These are phyloP conservation scores for Vararia minispora DNA, from an alignment of 768 basidiomycete species.

Conservation along the genomic window DNA sequence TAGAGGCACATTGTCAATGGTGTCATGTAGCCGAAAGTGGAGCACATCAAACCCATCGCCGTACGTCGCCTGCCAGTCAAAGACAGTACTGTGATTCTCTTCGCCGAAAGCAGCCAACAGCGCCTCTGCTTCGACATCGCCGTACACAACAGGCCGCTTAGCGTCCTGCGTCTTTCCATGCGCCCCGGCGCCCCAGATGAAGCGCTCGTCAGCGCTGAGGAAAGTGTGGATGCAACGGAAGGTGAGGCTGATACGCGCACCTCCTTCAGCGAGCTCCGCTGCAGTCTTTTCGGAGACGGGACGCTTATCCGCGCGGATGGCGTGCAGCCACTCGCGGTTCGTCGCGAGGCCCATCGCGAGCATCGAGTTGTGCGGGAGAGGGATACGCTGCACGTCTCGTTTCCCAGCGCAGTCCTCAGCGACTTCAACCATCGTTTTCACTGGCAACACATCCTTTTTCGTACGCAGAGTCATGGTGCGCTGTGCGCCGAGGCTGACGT, in stretches of 20 bases:
- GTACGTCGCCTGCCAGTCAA: constrained; percentile 60
- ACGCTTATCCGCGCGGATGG: constrained; percentile 69
- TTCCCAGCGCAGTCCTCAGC: neutral
- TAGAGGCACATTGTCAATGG: too few relatives aligned
- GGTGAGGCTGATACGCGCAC: constrained; percentile 68
- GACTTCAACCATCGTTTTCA: neutral
- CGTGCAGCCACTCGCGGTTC: constrained; percentile 67
- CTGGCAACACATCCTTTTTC: constrained; percentile 36
- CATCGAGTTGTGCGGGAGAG: constrained; percentile 73
- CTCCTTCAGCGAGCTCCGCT: constrained; percentile 43
- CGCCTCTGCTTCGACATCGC: constrained; percentile 33
- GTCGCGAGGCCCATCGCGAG: constrained; percentile 70
- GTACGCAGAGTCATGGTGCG: constrained; percentile 64
- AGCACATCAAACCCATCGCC: constrained; percentile 63
- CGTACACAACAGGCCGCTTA: constrained; percentile 43
- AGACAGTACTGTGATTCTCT: constrained; percentile 60
- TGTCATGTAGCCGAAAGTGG: too few relatives aligned
- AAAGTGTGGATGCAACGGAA: constrained; percentile 76
- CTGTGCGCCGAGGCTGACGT: constrained; percentile 72
- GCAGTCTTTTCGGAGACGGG: constrained; percentile 37
- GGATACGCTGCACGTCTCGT: constrained; percentile 41
- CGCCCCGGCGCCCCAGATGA: constrained; percentile 69
- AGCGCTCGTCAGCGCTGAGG: constrained; percentile 34
- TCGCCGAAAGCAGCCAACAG: constrained; percentile 58
- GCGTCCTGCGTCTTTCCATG: constrained; percentile 45